These are phyloP conservation scores for Coniochaeta pulveracea DNA, from an alignment of 2,329 filamentous ascomycete species.

Conservation along the genomic window DNA sequence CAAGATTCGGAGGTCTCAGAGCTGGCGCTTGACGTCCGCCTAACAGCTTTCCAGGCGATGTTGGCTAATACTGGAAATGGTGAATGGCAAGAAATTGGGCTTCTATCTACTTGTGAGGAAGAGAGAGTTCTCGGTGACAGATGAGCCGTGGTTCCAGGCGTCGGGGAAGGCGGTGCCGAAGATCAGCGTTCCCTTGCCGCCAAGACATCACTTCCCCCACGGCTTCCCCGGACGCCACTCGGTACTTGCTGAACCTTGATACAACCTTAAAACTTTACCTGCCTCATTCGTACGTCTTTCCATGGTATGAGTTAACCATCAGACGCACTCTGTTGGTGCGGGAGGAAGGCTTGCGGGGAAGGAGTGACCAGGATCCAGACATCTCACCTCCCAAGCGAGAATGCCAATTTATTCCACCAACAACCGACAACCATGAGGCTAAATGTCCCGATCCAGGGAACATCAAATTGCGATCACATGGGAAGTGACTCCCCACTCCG, in stretches of 20 bases:
- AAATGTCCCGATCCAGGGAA: no score
- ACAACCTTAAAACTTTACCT: no score
- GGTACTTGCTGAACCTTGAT: no score
- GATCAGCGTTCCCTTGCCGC: not conserved
- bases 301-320: no score
- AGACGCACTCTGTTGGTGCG: no score
- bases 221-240: not conserved
- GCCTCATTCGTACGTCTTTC: no score
- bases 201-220: not conserved
- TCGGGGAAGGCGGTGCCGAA: conserved; percentile 2
- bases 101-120: conserved; percentile 25
- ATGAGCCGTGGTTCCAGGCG: conserved; percentile 3
- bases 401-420: conserved; percentile 1
- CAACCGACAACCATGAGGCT: conserved; percentile 1
- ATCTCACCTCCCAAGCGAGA: no score
- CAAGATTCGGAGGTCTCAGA: conserved; percentile 20
- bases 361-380: no score
- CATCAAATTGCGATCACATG: no score
- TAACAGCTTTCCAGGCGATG: conserved; percentile 18
- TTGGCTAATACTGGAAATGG: conserved; percentile 13
- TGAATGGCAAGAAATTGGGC: conserved; percentile 14
- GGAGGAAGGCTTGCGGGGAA: no score
- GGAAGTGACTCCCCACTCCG: no score
- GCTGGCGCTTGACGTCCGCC: conserved; percentile 15
- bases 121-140: conserved; percentile 18